Evolutionary conservation across 768 basidiomycete species (phyloP), one percentile per base, ranked within the genome.

Genomic region (Tubosaeta brunneosetosa): DNA sequence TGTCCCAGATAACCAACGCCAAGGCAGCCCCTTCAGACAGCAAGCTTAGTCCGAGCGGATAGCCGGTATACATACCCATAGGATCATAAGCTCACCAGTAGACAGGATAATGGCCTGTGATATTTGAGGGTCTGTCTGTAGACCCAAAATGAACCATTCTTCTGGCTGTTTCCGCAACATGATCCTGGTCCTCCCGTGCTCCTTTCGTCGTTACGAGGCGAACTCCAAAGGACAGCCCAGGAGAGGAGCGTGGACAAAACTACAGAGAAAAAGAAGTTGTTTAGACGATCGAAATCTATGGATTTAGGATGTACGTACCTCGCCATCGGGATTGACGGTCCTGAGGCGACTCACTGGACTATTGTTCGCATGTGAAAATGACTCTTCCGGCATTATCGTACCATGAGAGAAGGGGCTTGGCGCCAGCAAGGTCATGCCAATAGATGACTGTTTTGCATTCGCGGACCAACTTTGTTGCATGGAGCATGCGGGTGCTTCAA

Each of bases 1-100:
- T 13, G 3, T 63, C 55, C 62, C 62, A 63, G 2, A 42, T 16
- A 31, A 59, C 26, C 31, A 63, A 25, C 6, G 42, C 16, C 41
- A 56, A 4, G 0, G 62, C 43, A 17, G 51, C 53, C 10, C 25
- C 62, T 54, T 26, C n/a, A 17, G 16, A n/a, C 6, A 25, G 16
- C 44, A 11, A 57, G 40, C 32, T 8, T n/a, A n/a, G 27, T 46
- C 11, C 8, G 5, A 17, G 22, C 17, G 6, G 31, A 22, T 29
- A 19, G 17, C 14, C 4, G 27, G 4, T 16, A 7, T 6, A 40
- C 2, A 27, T 41, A 16, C 37, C 26, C 11, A n/a, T 4, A 34
- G 34, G 25, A 37, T 44, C 14, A 26, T 17, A 27, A 3, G 27
- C 61, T 53, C 22, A 63, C 61, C 53, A n/a, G 53, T 17, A 8